Evolutionary conservation across 2,329 filamentous ascomycete genomes (phyloP).

Genomic region (Cladorrhinum sp.): DNA sequence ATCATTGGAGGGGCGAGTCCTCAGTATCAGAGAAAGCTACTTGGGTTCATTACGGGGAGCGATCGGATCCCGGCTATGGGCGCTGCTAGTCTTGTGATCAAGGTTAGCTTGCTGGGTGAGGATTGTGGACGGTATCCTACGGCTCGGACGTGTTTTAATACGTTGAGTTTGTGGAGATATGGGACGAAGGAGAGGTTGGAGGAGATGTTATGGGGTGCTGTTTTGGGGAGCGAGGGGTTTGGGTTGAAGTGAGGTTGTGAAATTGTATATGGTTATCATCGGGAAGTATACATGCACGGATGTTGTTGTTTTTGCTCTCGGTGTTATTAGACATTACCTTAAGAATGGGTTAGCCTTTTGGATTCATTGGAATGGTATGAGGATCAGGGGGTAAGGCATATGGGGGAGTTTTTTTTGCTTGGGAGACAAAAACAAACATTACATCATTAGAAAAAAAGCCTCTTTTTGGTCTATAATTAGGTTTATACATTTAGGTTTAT

Average conservation of each 20-base stretch:
- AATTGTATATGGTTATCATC: neutral
- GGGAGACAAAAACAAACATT: too few species aligned
- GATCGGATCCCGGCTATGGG: conserved; percentile 89
- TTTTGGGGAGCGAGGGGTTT: conserved; percentile 89
- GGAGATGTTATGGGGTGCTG: conserved; percentile 74
- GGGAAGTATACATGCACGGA: too few species aligned
- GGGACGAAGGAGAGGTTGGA: conserved; percentile 63
- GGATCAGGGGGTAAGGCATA: too few species aligned
- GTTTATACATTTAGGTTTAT: too few species aligned
- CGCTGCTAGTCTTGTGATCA: conserved; percentile 73
- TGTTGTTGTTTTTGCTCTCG: neutral
- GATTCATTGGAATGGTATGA: too few species aligned
- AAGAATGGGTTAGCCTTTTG: too few species aligned
- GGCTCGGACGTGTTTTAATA: conserved; percentile 89
- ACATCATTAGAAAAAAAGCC: too few species aligned
- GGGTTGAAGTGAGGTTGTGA: conserved; percentile 68
- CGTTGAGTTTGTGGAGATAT: conserved; percentile 74
- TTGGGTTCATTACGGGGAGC: conserved; percentile 86
- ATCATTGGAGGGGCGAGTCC: conserved; percentile 66
- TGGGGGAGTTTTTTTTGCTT: too few species aligned
- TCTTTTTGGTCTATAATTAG: too few species aligned
- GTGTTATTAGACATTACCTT: neutral
- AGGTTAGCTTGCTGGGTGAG: conserved; percentile 70
- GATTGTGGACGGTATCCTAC: conserved; percentile 75
- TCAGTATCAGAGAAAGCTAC: conserved; percentile 69